phyloP scores from a whole-genome alignment of 2,329 filamentous ascomycete genomes.

The Thelonectria olida region DNA sequence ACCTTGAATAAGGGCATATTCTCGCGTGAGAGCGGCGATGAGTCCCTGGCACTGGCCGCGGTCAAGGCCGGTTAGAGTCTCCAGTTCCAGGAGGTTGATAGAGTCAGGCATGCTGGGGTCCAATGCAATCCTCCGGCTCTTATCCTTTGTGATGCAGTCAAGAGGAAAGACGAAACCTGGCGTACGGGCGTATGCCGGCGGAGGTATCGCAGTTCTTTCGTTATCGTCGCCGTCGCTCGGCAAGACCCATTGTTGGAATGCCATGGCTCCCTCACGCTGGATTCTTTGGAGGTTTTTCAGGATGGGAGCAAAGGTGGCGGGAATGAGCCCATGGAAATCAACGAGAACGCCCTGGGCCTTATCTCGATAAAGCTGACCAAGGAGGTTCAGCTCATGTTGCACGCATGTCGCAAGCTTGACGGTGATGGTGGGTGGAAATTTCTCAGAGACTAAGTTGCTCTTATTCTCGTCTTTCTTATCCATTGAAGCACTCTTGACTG shows the following conservation, averaged over 20 bases:
- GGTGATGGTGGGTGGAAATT: neutral
- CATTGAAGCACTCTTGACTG: neutral
- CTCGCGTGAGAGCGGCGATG: slow-evolving; percentile 59
- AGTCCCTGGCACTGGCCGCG: slow-evolving; percentile 60
- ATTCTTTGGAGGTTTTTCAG: slow-evolving; percentile 20
- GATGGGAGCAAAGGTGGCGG: slow-evolving; percentile 19
- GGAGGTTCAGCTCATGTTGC: neutral
- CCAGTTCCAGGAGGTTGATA: slow-evolving; percentile 3
- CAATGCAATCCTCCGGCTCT: neutral
- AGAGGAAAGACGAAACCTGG: slow-evolving; percentile 61
- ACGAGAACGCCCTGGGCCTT: neutral
- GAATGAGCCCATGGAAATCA: slow-evolving; percentile 25
- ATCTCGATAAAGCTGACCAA: neutral
- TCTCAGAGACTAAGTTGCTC: neutral
- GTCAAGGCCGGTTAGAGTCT: slow-evolving; percentile 58
- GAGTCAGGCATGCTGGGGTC: neutral
- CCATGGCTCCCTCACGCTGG: neutral
- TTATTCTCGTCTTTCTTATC: neutral
- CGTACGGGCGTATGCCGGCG: slow-evolving; percentile 61
- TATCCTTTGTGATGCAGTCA: slow-evolving; percentile 39
- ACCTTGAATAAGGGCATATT: slow-evolving; percentile 71
- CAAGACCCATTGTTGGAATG: slow-evolving; percentile 22
- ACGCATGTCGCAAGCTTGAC: slow-evolving; percentile 11
- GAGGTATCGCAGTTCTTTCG: slow-evolving; percentile 2
- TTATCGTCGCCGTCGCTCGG: neutral